Evolutionary conservation across 2,329 filamentous ascomycete genomes (phyloP).

Genomic region (Colletotrichum aenigma): DNA sequence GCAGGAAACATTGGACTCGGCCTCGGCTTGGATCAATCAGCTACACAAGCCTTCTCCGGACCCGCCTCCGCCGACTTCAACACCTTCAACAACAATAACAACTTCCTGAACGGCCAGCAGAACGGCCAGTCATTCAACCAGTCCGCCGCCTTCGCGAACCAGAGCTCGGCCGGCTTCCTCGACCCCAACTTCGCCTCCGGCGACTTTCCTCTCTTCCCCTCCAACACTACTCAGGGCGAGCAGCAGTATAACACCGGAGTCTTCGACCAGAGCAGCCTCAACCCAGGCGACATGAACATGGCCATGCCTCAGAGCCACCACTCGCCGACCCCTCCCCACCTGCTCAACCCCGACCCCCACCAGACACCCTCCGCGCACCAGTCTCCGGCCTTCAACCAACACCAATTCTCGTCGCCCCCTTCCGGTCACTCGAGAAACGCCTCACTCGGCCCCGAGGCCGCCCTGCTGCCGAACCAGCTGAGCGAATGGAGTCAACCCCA

Average conservation of each 20-base stretch:
- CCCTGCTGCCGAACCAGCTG: slow-evolving; percentile 57
- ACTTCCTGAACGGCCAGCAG: slow-evolving; percentile 56
- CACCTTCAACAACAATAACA: slow-evolving; percentile 48
- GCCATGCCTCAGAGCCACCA: slow-evolving; percentile 59
- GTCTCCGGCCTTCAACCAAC: slow-evolving; percentile 61
- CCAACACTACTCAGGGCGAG: slow-evolving; percentile 45
- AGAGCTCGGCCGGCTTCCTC: slow-evolving; percentile 49
- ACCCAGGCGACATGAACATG: slow-evolving; percentile 56
- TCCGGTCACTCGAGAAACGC: slow-evolving; percentile 57
- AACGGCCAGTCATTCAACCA: slow-evolving; percentile 43
- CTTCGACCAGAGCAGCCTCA: slow-evolving; percentile 54
- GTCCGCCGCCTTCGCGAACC: slow-evolving; percentile 41
- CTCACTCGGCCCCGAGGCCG: slow-evolving; percentile 62
- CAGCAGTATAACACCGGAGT: slow-evolving; percentile 67
- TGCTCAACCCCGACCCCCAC: slow-evolving; percentile 53
- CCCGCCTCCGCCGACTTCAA: slow-evolving; percentile 49
- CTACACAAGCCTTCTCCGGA: slow-evolving; percentile 42
- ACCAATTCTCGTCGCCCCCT: slow-evolving; percentile 58
- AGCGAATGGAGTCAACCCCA: slow-evolving; percentile 59
- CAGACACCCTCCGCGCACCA: slow-evolving; percentile 55
- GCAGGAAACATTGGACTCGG: slow-evolving; percentile 55
- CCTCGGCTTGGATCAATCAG: slow-evolving; percentile 60
- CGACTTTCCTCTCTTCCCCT: slow-evolving; percentile 71
- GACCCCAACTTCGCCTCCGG: slow-evolving; percentile 55
- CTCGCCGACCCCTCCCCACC: slow-evolving; percentile 60